Conservation (phyloP, 1,139 yeast genomes). For the Saccharomyces hybrid region DNA sequence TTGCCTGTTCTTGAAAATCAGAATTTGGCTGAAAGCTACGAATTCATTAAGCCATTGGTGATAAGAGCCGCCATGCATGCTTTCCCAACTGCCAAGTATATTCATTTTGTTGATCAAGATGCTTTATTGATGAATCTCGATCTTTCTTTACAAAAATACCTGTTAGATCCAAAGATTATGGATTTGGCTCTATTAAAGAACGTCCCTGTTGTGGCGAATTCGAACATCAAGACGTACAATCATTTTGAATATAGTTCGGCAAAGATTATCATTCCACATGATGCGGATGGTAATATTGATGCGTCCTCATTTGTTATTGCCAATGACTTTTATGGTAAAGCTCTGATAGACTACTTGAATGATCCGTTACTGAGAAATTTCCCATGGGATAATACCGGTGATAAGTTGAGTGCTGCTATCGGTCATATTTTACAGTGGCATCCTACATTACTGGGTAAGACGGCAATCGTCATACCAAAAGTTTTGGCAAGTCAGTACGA, state of each 20-base stretch:
- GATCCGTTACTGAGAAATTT: constrained; percentile 64
- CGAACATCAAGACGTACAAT: constrained; percentile 63
- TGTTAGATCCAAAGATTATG: constrained; percentile 51
- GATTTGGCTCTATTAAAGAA: constrained; percentile 55
- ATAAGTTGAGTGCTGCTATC: constrained; percentile 60
- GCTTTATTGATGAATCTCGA: constrained; percentile 61
- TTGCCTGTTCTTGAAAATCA: constrained; percentile 47
- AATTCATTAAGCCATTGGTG: constrained; percentile 24
- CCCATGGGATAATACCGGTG: constrained; percentile 35
- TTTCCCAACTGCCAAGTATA: constrained; percentile 75
- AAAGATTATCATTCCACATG: constrained; percentile 58
- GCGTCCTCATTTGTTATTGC: constrained; percentile 61
- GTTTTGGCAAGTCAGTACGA: constrained; percentile 43
- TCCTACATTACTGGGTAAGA: constrained; percentile 62
- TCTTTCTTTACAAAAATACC: constrained; percentile 48
- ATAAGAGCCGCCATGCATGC: constrained; percentile 81
- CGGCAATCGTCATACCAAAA: constrained; percentile 63
- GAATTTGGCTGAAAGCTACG: constrained; percentile 19
- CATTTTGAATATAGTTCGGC: constrained; percentile 48
- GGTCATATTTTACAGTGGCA: constrained; percentile 93
- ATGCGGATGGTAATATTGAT: constrained; percentile 48
- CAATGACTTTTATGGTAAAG: constrained; percentile 56
- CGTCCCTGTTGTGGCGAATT: constrained; percentile 60
- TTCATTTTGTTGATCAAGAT: constrained; percentile 78
- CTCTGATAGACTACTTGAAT: constrained; percentile 68